A percentile compares a stretch with the other conserved stretches of the same genome.
Conservation (phyloP, 106 monocot species). For the Dendrobium huoshanense region DNA sequence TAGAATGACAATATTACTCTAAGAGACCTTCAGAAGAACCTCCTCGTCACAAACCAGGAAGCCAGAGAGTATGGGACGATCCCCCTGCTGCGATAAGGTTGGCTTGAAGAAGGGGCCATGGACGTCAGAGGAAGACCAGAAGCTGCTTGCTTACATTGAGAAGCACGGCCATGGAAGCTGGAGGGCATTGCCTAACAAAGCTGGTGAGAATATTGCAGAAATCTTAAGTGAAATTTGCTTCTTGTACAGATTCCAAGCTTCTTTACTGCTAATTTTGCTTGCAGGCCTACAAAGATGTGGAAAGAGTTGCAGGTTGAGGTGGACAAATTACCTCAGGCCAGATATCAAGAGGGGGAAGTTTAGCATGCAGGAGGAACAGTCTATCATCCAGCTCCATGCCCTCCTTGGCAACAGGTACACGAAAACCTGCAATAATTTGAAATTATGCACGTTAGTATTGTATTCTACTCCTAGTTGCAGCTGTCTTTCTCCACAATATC, state of each 20-base stretch:
- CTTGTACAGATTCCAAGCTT: not conserved
- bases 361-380: conserved; percentile 5
- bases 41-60: not conserved
- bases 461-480: not conserved
- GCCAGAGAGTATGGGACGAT: conserved; percentile 9
- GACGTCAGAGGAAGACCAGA: conserved; percentile 24
- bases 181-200: conserved; percentile 17
- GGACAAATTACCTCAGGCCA: conserved; percentile 12
- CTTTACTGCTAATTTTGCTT: not conserved
- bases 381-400: conserved; percentile 13
- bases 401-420: conserved; percentile 8
- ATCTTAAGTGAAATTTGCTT: not conserved
- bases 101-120: conserved; percentile 25
- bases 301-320: conserved; percentile 11
- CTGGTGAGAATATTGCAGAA: conserved; percentile 7
- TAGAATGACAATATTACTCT: not conserved
- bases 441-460: not conserved
- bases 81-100: conserved; percentile 20
- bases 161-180: conserved; percentile 21
- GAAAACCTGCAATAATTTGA: not conserved
- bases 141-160: conserved; percentile 22
- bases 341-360: conserved; percentile 12
- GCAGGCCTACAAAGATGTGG: conserved; percentile 5
- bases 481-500: too few relatives aligned
- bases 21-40: not conserved